A percentile compares a stretch with the other conserved stretches of the same genome.
Evolutionary conservation across 139 green algal genomes (phyloP).

Genomic region (Tetraselmis chui): DNA sequence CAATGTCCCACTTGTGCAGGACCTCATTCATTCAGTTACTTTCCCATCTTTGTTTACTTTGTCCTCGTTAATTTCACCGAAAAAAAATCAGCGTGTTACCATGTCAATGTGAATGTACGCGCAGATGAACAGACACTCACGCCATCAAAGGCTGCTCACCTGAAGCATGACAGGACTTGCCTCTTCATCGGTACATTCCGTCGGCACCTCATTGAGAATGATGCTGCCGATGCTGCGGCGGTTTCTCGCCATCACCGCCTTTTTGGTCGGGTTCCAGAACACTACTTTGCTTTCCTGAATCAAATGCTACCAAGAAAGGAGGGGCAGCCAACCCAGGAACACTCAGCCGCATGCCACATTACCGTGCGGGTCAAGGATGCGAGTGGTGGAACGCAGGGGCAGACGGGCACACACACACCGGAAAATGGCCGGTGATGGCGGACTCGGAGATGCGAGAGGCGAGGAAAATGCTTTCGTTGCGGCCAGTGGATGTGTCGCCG

Average conservation of each 20-base stretch:
- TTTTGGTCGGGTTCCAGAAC: conserved; percentile 37
- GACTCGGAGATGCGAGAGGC: conserved; percentile 28
- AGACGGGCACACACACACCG: conserved; percentile 7
- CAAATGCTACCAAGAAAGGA: conserved; percentile 5
- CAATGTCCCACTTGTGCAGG: too few relatives aligned
- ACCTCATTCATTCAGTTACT: neutral
- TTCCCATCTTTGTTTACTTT: too few relatives aligned
- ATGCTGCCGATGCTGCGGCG: conserved; percentile 35
- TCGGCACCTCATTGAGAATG: conserved; percentile 32
- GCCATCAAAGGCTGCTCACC: conserved; percentile 8
- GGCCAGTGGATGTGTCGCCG: conserved; percentile 13
- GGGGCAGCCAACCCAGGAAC: too few relatives aligned
- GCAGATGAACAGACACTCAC: too few relatives aligned
- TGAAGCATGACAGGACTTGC: conserved; percentile 39
- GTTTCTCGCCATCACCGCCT: conserved; percentile 32
- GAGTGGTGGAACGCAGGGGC: neutral
- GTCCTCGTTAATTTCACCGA: too few relatives aligned
- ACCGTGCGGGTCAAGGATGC: too few relatives aligned
- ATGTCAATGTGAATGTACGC: too few relatives aligned
- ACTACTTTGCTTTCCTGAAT: conserved; percentile 11
- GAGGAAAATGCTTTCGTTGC: conserved; percentile 36
- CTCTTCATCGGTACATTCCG: conserved; percentile 20
- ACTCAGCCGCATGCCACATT: too few relatives aligned
- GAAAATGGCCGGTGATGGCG: conserved; percentile 12
- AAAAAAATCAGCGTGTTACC: too few relatives aligned